Evolutionary conservation across 1,284 basidiomycete genomes (phyloP).

Genomic region (Tilletia setariae): DNA sequence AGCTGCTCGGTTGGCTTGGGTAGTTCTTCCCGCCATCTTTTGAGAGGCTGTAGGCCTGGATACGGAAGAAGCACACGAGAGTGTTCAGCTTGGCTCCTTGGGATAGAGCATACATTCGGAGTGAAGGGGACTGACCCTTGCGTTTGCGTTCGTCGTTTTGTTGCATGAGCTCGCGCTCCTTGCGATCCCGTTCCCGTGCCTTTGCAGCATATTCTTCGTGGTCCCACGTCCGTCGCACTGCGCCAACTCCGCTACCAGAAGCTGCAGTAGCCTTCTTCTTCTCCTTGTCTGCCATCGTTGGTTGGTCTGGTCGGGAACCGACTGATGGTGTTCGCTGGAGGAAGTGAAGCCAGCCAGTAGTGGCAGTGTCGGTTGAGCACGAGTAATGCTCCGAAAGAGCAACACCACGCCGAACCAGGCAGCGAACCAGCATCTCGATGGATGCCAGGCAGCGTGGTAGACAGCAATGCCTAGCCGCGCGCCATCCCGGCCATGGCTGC

Average conservation of each 20-base stretch:
- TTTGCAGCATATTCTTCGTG: slow-evolving; percentile 38
- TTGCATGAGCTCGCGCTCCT: slow-evolving; percentile 37
- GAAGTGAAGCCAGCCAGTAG: too few species aligned
- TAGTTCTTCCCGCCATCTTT: slow-evolving; percentile 33
- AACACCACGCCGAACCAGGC: too few species aligned
- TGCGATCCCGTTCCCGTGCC: slow-evolving; percentile 43
- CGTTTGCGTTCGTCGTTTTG: slow-evolving; percentile 40
- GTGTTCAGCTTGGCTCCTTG: neutral
- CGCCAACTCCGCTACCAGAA: slow-evolving; percentile 35
- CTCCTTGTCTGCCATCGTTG: slow-evolving; percentile 4
- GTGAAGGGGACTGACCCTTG: slow-evolving; percentile 20
- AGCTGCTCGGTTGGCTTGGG: slow-evolving; percentile 46
- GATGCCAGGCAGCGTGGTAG: too few species aligned
- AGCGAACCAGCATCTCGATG: too few species aligned
- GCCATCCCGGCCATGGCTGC: too few species aligned
- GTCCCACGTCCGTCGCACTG: slow-evolving; percentile 47
- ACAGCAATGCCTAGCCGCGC: too few species aligned
- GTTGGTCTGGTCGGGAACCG: neutral
- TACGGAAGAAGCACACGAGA: neutral
- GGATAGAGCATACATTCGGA: neutral
- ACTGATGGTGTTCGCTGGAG: neutral
- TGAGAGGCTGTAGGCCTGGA: slow-evolving; percentile 38
- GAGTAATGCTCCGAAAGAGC: too few species aligned
- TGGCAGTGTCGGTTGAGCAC: too few species aligned
- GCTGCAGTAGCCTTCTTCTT: slow-evolving; percentile 17